Conservation (phyloP, 306 rosid genomes). For the Gastrolobium bilobum region DNA sequence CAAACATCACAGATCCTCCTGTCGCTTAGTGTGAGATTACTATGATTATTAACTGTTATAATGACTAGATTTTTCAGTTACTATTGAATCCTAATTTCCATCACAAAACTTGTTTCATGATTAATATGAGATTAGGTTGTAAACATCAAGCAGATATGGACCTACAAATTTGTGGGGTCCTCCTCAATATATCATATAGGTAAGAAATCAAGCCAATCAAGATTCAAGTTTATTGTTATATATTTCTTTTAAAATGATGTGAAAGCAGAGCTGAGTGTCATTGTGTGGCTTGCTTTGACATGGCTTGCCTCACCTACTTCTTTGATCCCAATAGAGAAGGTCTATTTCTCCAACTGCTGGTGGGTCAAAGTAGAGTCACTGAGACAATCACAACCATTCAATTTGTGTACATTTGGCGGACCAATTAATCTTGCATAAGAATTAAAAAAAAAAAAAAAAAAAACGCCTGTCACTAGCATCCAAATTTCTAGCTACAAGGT, state of each 20-base stretch:
- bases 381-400: slow-evolving; percentile 61
- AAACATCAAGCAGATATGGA: slow-evolving; percentile 77
- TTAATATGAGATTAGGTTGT: slow-evolving; percentile 66
- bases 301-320: slow-evolving; percentile 67
- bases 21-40: slow-evolving; percentile 52
- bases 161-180: slow-evolving; percentile 61
- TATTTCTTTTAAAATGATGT: slow-evolving; percentile 58
- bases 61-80: slow-evolving; percentile 66
- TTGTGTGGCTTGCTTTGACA: slow-evolving; percentile 62
- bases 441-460: no score
- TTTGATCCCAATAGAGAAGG: slow-evolving; percentile 70
- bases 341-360: slow-evolving; percentile 81
- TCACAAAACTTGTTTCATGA: slow-evolving; percentile 59
- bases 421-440: slow-evolving; percentile 52
- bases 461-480: slow-evolving; percentile 64
- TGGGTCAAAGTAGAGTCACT: slow-evolving; percentile 76
- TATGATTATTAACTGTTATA: slow-evolving; percentile 56
- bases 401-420: slow-evolving; percentile 55
- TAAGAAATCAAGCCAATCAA: slow-evolving; percentile 60
- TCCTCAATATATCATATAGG: slow-evolving; percentile 56
- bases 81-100: slow-evolving; percentile 66
- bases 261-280: slow-evolving; percentile 65
- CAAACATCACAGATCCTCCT: slow-evolving; percentile 45
- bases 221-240: slow-evolving; percentile 49
- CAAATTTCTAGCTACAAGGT: slow-evolving; percentile 61